phyloP scores from a whole-genome alignment of 225 moss, liverwort and hornwort genomes.

The Rhytidiadelphus loreus region DNA sequence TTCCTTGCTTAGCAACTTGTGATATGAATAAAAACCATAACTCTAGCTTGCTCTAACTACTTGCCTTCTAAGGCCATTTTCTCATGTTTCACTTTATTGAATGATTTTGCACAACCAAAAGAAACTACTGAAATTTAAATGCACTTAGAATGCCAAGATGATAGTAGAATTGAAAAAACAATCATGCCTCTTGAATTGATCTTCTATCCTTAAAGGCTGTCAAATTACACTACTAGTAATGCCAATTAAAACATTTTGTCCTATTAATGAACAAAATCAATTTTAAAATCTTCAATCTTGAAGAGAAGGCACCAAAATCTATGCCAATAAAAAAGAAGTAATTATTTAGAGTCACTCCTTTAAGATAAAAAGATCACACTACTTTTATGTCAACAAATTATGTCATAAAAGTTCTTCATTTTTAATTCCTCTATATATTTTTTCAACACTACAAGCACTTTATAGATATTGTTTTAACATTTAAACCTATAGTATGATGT shows the following conservation, averaged over 20 bases:
- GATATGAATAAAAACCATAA: not conserved
- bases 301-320: not conserved
- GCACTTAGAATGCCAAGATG: too few species aligned
- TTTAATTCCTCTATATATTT: not conserved
- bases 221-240: not conserved
- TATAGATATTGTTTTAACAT: not conserved
- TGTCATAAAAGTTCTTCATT: not conserved
- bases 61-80: too few species aligned
- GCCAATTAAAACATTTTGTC: not conserved
- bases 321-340: not conserved
- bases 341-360: not conserved
- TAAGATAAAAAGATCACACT: accelerated
- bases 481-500: not conserved
- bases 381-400: not conserved
- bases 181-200: not conserved
- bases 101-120: not conserved
- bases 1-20: too few species aligned
- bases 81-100: too few species aligned
- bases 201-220: not conserved
- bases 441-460: not conserved
- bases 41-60: not conserved
- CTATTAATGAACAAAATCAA: not conserved
- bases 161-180: not conserved
- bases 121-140: not conserved
- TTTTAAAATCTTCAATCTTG: not conserved